Base-by-base conservation (phyloP, 1,139 yeast species). In the Wickerhamomyces sp. region DNA sequence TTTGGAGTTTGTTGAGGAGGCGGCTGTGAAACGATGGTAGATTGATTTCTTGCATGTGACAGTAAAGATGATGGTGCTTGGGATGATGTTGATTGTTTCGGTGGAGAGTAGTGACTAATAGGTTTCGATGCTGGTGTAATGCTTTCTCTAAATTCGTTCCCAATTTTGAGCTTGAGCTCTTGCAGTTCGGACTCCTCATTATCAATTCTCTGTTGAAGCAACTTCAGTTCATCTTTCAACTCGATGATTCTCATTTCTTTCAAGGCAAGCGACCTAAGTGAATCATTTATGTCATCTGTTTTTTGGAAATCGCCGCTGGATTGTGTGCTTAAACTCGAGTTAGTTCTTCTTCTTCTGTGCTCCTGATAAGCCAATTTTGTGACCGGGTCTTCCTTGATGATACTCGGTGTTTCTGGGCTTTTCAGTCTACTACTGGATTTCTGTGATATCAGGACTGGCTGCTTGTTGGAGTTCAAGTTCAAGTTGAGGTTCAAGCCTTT, bases 201-300 rank as follows among this genome's bases (percentile, higher is more conserved):
- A 40, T 50, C 64, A 53, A 45, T 54, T 26, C 40, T 50, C 10
- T 41, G 48, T 7, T 48, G 47, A 27, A 66, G 28, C 4, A 54
- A 53, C 33, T 57, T 59, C 23, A 77, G 64, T 34, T 62, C 62
- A 46, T 76, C 80, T 38, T 71, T 74, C 29, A 75, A 53, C 42
- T 76, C 82, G 26, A 77, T 73, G 21, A 75, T 62, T 16, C 67
- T 62, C 81, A 77, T 75, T 49, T 78, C 86, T 46, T 75, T 78
- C 24, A 75, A 56, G 0, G 85, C 85, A 36, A 78, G 57, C 12
- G 70, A 54, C 38, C 83, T 57, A 31, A 78, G 58, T 39, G 75
- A 76, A n/a, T 72, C 76, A 38, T 74, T 76, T 10, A 77, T 61
- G 15, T 64, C 72, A 22, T 48, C 55, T 17, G 17, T 32, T 39